A percentile compares a stretch with the other conserved stretches of the same genome.
Conservation (phyloP, 192 early-diverging fungal genomes). For the Umbelopsis ramanniana region DNA sequence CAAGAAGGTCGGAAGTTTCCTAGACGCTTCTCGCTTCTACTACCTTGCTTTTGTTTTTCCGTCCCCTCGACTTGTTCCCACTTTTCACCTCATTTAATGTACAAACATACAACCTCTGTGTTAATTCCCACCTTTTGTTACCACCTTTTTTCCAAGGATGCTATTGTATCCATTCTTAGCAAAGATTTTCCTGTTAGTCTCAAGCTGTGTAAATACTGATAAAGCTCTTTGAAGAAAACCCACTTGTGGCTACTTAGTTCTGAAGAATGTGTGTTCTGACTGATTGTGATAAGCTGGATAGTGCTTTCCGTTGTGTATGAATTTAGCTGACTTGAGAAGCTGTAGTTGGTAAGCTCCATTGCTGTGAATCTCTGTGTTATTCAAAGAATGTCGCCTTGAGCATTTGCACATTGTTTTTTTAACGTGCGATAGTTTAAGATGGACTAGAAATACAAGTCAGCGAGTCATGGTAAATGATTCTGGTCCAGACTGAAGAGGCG, state of each 20-base stretch:
- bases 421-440: too few relatives aligned
- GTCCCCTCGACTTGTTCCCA: conserved; percentile 8
- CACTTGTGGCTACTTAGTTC: background rate
- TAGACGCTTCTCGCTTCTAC: conserved; percentile 2
- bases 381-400: too few relatives aligned
- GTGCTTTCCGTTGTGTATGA: too few relatives aligned
- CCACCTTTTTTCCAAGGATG: conserved; percentile 13
- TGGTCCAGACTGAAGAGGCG: too few relatives aligned
- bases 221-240: conserved; percentile 21
- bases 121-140: conserved; percentile 21
- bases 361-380: too few relatives aligned
- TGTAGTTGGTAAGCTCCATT: too few relatives aligned
- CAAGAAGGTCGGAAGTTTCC: background rate
- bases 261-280: too few relatives aligned
- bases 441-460: too few relatives aligned
- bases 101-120: conserved; percentile 24
- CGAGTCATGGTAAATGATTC: too few relatives aligned
- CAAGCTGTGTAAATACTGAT: conserved; percentile 23
- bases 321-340: too few relatives aligned
- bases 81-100: conserved; percentile 20
- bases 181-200: conserved; percentile 19
- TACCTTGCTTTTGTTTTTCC: conserved; percentile 18
- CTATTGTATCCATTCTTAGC: conserved; percentile 14
- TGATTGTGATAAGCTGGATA: too few relatives aligned
- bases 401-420: too few relatives aligned